Base-by-base conservation (phyloP, 352 stramenopile genomes). In the Elongisporangium prolatum region DNA sequence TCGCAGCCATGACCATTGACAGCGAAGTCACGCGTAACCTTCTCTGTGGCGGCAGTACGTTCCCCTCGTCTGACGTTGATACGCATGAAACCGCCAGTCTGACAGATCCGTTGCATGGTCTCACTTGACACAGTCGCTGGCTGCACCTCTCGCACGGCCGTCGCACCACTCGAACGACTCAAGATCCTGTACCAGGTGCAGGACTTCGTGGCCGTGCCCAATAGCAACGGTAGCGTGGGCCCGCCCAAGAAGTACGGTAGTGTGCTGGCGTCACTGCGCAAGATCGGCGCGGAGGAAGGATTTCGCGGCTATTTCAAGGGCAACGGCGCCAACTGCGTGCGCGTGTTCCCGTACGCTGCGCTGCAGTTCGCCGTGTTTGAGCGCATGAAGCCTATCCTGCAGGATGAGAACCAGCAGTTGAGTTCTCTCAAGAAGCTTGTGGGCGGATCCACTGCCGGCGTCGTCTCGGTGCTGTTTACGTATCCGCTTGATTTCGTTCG, bases 131-230 rank as follows among this genome's bases (percentile, higher is more conserved):
- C 37, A 91, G 80, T 91, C 58, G 82, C 82, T 54, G 80, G 80
- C 13, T 91, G 82, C 53, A 61, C 74, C 24, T 91, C 80, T 5
- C 82, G 82, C 53, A 88, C 79, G 53, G 74, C 77, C 16, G 82
- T 91, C 17, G 82, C 82, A 38, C 84, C 79, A 7, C 69, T 91
- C 22, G 81, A 93, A 66, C 74, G 84, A 9, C 71, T 91, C 51
- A 93, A 91, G 64, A 93, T 93, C 64, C 65, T 91, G 48, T 80
- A 80, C 51, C 84, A 93, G 56, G 78, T 91, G 44, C 84, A 93
- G 63, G 81, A 91, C 61, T 73, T 82, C 59, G 63, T 90, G 48
- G 34, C 34, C 34, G 34, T 44, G 34, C 34, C 34, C 34, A 44
- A 44, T 17, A 11, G 11, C 34, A 44, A 44, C 34, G 34, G 34